Percentiles rank a stretch among this genome's conserved stretches.
These are phyloP conservation scores for Hyaloperonospora arabidopsidis DNA, from an alignment of 352 stramenopile genomes.

Conservation along the genomic window DNA sequence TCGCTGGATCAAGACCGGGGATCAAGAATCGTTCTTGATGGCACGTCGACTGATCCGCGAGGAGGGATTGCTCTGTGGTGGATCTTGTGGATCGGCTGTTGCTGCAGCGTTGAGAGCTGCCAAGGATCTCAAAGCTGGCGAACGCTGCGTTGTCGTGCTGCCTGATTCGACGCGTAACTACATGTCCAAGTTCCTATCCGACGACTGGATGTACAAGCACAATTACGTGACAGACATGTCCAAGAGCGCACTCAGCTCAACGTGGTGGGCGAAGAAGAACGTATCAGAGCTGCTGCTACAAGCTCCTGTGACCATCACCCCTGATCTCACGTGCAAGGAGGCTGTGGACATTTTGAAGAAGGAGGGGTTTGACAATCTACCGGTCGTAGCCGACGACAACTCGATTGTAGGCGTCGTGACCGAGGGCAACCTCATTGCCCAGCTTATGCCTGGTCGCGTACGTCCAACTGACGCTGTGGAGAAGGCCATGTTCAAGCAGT, in stretches of 20 bases:
- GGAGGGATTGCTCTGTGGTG: conserved; percentile 92
- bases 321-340: conserved; percentile 87
- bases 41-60: conserved; percentile 90
- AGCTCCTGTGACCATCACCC: conserved; percentile 88
- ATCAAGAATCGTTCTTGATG: conserved; percentile 91
- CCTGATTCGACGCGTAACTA: conserved; percentile 96
- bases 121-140: conserved; percentile 76
- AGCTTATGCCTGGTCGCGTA: conserved; percentile 86
- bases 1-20: conserved; percentile 91
- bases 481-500: conserved; percentile 94
- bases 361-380: conserved; percentile 83
- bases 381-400: conserved; percentile 71
- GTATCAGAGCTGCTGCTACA: conserved; percentile 84
- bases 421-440: conserved; percentile 91
- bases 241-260: conserved; percentile 72
- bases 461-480: conserved; percentile 78
- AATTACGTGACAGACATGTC: conserved; percentile 72
- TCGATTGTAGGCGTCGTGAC: conserved; percentile 93
- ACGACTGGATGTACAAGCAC: conserved; percentile 92
- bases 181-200: conserved; percentile 96
- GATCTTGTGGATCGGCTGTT: conserved; percentile 89
- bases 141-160: conserved; percentile 92
- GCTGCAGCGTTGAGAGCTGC: conserved; percentile 78
- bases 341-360: conserved; percentile 91
- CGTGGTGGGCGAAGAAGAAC: conserved; percentile 92